These are phyloP conservation scores for Stagonosporopsis rhizophila DNA, from an alignment of 2,329 filamentous ascomycete genomes.

Conservation along the genomic window DNA sequence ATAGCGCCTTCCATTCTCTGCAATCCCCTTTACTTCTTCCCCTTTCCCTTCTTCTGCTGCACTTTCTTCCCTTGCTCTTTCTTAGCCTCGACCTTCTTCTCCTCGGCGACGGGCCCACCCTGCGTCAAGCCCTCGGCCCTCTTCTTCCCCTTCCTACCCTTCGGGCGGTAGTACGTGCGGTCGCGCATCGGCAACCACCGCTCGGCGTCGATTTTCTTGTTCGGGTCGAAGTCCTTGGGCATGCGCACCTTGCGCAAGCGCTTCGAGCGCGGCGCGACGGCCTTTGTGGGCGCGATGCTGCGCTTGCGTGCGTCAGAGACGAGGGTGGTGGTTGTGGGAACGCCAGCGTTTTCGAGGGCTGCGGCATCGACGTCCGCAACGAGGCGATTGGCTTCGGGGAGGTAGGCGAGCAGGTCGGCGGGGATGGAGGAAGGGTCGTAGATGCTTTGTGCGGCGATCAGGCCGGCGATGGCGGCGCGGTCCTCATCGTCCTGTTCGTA, in stretches of 20 bases:
- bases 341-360: conserved; percentile 70
- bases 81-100: conserved; percentile 41
- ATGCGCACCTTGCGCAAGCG: conserved; percentile 66
- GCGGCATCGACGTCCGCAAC: conserved; percentile 67
- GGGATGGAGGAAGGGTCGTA: conserved; percentile 64
- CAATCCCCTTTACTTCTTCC: conserved; percentile 34
- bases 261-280: conserved; percentile 61
- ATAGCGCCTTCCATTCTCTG: not conserved
- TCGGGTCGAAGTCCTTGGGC: conserved; percentile 77
- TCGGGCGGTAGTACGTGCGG: conserved; percentile 85
- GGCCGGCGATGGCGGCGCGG: conserved; percentile 75
- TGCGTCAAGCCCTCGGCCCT: conserved; percentile 75
- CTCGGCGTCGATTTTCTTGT: conserved; percentile 85
- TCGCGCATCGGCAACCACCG: conserved; percentile 92
- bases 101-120: conserved; percentile 78
- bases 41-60: conserved; percentile 49
- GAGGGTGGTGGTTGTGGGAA: conserved; percentile 58
- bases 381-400: conserved; percentile 69
- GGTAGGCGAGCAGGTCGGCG: conserved; percentile 59
- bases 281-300: conserved; percentile 46
- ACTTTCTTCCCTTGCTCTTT: conserved; percentile 44
- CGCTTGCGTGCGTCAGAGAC: conserved; percentile 49
- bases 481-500: conserved; percentile 71
- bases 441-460: conserved; percentile 81
- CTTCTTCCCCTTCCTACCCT: conserved; percentile 91